A percentile compares a stretch with the other conserved stretches of the same genome.
phyloP scores from a whole-genome alignment of 2,329 filamentous ascomycete species.

The Colletotrichum tofieldiae region DNA sequence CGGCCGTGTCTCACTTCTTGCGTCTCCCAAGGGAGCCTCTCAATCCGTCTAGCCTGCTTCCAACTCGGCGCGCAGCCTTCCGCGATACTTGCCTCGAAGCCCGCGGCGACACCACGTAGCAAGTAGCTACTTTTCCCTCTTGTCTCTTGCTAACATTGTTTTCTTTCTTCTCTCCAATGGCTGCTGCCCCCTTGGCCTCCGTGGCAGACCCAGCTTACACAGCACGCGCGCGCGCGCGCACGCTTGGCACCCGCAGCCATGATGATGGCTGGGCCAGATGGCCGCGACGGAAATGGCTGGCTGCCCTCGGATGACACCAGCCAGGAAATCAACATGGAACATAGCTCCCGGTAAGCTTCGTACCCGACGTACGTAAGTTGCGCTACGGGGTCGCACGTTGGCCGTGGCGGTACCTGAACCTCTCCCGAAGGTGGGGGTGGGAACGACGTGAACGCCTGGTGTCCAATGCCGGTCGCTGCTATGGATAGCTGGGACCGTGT shows the following conservation, averaged over 20 bases:
- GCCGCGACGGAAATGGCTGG: conserved; percentile 17
- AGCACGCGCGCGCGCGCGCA: neutral
- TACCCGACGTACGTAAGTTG: conserved; percentile 37
- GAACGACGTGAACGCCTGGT: conserved; percentile 24
- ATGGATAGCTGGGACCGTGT: neutral
- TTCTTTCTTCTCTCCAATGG: neutral
- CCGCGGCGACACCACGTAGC: conserved; percentile 22
- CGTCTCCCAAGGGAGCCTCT: conserved; percentile 23
- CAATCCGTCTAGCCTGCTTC: conserved; percentile 30
- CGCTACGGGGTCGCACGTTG: conserved; percentile 31
- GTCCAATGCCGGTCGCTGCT: conserved; percentile 25
- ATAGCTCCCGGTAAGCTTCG: conserved; percentile 39
- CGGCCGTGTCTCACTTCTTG: conserved; percentile 33
- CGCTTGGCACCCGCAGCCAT: neutral
- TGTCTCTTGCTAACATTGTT: conserved; percentile 22
- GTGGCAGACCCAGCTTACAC: conserved; percentile 13
- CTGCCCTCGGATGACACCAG: conserved; percentile 9
- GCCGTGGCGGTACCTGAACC: conserved; percentile 19
- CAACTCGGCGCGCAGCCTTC: conserved; percentile 15
- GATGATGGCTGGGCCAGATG: neutral
- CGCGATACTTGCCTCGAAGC: conserved; percentile 26
- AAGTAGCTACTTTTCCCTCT: conserved; percentile 33
- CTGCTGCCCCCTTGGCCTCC: conserved; percentile 5
- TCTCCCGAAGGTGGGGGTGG: conserved; percentile 42
- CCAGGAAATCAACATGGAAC: conserved; percentile 41